Evolutionary conservation across 495 filamentous ascomycete species (phyloP), one percentile per base, ranked within the genome.

Genomic region (Podospora conica): DNA sequence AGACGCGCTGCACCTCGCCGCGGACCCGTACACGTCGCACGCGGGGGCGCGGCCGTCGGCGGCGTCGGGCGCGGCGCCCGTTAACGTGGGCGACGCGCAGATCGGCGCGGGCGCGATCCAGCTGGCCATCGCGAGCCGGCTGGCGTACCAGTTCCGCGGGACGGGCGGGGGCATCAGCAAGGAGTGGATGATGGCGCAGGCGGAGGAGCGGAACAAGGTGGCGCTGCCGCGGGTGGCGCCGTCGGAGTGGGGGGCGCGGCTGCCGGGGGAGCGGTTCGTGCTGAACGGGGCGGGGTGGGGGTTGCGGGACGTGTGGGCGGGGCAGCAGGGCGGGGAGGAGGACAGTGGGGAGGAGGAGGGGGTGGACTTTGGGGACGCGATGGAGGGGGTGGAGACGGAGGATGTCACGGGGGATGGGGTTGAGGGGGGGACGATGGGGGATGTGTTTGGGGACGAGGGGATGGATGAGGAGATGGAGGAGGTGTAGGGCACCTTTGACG

Each of bases 181-280:
- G 74, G 95, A 98, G 68, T 96, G 90, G 73, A 75, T 96, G 68
- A 80, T 90, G 70, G 92, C 97, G 74, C 76, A 93, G 18, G 93
- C 95, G 59, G 82, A 86, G 61, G 91, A 93, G 78, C 80, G 91
- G 62, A 98, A 98, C 78, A 83, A 85, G 23, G 83, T 93, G 40
- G 89, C 86, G 24, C 74, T 98, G 72, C 95, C 95, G 21, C 82
- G 87, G 58, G 87, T 93, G 0, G 63, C 74, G 8, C 84, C 86
- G 53, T 85, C 86, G 63, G 93, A 93, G 68, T 92, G 86, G 78
- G 95, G 95, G 15, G 85, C 95, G 64, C 81, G 92, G 55, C 77
- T 98, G 69, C 95, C 95, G 48, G 89, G 89, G 64, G 95, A 98
- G 86, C 82, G 91, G 73, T 98, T 96, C 74, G 93, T 94, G 68